Evolutionary conservation across 1,284 basidiomycete genomes (phyloP), one percentile per base, ranked within the genome.

Genomic region (Moniliophthora roreri): DNA sequence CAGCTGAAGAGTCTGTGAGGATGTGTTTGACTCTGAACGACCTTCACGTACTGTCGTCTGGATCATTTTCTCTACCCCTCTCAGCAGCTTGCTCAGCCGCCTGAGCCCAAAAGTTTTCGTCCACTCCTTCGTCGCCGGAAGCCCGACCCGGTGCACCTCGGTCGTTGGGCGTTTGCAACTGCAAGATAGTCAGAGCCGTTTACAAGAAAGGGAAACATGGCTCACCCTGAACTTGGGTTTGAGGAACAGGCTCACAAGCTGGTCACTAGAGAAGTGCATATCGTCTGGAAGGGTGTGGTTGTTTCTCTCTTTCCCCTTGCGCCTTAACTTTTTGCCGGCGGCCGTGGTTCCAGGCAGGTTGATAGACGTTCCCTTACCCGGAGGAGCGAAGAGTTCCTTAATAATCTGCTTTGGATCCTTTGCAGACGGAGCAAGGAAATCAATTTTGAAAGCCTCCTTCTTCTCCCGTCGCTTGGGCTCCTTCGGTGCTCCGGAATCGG

Each of bases 81-180:
- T 76, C 81, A 13, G 79, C 85, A 13, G 83, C 89, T 65, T 91
- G 84, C 53, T 90, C 84, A 1, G 89, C 90, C 15, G 92, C 91
- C 61, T 92, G 87, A 0, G 93, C 94, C 96, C 96, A 98, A 74
- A 95, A 97, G 57, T 90, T 86, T 68, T 93, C 93, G 65, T 97
- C 94, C 21, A 95, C 87, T 66, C 95, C 93, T 36, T 88, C 92
- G 58, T 91, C 86, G 10, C 77, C 81, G 26, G 77, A 76, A 49
- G 79, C 77, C 56, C 86, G 82, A 49, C 81, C 72, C 40, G 72
- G 70, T 15, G 77, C 82, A 28, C 8, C 4, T 44, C 77, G 76
- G 53, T 82, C 81, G 10, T 89, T 87, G 16, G 91, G 84, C 89
- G 92, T 91, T 64, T 85, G 87, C 18, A 95, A 70, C 92, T 94